phyloP scores from a whole-genome alignment of 2,329 filamentous ascomycete species.

The Diaporthe capsici region DNA sequence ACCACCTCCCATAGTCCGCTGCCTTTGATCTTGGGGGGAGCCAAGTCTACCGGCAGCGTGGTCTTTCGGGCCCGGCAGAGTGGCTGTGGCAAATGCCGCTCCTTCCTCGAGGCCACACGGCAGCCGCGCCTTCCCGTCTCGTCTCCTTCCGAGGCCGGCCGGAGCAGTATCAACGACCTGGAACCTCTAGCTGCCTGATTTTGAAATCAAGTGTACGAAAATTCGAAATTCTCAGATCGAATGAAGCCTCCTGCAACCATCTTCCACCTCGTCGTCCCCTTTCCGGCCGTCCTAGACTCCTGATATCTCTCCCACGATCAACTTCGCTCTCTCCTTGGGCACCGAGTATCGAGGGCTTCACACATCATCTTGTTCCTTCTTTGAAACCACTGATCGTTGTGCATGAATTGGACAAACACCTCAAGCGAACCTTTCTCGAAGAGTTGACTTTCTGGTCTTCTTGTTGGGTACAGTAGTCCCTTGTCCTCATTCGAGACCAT shows the following conservation, averaged over 20 bases:
- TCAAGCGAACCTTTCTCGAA: not conserved
- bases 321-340: not conserved
- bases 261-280: not conserved
- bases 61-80: not conserved
- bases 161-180: not conserved
- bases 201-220: not conserved
- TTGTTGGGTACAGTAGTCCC: not conserved
- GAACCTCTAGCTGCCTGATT: conserved; percentile 1
- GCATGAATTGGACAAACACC: not conserved
- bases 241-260: not conserved
- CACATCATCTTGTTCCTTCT: not conserved
- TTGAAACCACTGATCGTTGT: not conserved
- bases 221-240: not conserved
- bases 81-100: not conserved
- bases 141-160: not conserved
- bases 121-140: not conserved
- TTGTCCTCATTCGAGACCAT: not conserved
- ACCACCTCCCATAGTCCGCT: not conserved
- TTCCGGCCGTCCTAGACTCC: too few relatives aligned
- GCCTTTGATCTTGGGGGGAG: not conserved
- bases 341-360: not conserved
- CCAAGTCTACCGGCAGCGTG: too few relatives aligned
- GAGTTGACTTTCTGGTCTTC: not conserved
- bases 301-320: not conserved
- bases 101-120: not conserved